Evolutionary conservation across 257 asterid species (phyloP).

Genomic region (Penstemon eatonii): DNA sequence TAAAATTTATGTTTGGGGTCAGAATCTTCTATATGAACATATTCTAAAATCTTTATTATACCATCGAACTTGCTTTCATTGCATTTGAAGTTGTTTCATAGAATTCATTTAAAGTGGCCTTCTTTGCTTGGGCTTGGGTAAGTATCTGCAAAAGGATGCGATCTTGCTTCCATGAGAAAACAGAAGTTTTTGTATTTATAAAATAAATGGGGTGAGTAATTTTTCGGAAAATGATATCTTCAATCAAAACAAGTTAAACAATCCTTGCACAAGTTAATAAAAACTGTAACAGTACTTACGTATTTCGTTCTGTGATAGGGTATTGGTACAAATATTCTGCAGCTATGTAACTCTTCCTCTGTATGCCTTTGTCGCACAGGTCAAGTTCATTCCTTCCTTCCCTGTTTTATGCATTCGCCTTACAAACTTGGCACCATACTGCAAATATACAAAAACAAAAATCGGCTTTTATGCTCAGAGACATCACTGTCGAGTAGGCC

Average conservation of each 20-base stretch:
- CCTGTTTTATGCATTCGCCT: background rate
- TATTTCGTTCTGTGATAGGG: slow-evolving; percentile 32
- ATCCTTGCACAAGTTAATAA: background rate
- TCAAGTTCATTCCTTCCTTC: slow-evolving; percentile 17
- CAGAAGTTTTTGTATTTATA: slow-evolving; percentile 46
- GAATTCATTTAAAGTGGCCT: slow-evolving; percentile 74
- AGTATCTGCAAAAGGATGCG: slow-evolving; percentile 37
- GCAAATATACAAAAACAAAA: slow-evolving; percentile 50
- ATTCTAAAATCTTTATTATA: slow-evolving; percentile 11
- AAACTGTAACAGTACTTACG: background rate
- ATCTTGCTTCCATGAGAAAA: slow-evolving; percentile 54
- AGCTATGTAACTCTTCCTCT: slow-evolving; percentile 71
- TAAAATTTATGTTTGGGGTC: slow-evolving; percentile 33
- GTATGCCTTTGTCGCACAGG: slow-evolving; percentile 71
- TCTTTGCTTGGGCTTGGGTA: slow-evolving; percentile 75
- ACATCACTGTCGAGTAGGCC: slow-evolving; percentile 44
- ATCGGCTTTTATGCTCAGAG: slow-evolving; percentile 16
- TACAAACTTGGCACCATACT: slow-evolving; percentile 46
- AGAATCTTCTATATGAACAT: background rate
- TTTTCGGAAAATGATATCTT: background rate
- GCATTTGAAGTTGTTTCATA: slow-evolving; percentile 23
- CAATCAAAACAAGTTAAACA: background rate
- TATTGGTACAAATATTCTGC: slow-evolving; percentile 55
- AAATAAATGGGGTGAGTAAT: slow-evolving; percentile 55
- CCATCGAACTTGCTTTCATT: slow-evolving; percentile 32